Evolutionary conservation across 2,329 filamentous ascomycete genomes (phyloP).

Genomic region (Xylaria polymorpha): DNA sequence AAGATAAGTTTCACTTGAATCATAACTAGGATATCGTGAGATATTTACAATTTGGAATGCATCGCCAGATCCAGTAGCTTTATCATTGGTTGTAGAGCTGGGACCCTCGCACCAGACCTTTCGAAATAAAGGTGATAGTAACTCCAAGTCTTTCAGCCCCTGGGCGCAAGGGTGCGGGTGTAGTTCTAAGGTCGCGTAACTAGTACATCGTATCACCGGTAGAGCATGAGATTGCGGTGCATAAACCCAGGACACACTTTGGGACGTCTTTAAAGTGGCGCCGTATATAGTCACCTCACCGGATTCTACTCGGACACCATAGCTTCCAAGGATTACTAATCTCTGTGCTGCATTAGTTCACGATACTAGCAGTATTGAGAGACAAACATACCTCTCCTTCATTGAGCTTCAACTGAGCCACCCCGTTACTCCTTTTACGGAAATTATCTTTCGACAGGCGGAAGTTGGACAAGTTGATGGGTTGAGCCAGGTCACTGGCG

Average conservation of each 20-base stretch:
- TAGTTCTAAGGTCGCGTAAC: constrained; percentile 66
- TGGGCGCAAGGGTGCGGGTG: constrained; percentile 62
- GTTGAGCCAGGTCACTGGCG: constrained; percentile 20
- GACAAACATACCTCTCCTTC: constrained; percentile 47
- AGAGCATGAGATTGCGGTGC: constrained; percentile 77
- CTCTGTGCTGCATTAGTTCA: constrained; percentile 56
- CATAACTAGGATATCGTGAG: background rate
- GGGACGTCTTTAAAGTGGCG: constrained; percentile 65
- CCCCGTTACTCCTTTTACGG: constrained; percentile 43
- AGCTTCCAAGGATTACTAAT: constrained; percentile 74
- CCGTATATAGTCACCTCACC: constrained; percentile 75
- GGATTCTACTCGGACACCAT: constrained; percentile 68
- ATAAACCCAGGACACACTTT: constrained; percentile 66
- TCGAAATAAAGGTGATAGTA: constrained; percentile 73
- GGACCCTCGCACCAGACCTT: constrained; percentile 70
- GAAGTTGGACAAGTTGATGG: constrained; percentile 47
- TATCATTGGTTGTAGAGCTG: constrained; percentile 44
- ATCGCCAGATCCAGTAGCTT: constrained; percentile 39
- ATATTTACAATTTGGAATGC: constrained; percentile 64
- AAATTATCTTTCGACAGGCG: constrained; percentile 46
- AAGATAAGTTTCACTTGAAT: constrained; percentile 42
- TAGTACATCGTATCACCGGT: constrained; percentile 69
- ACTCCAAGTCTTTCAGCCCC: constrained; percentile 65
- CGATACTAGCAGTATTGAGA: constrained; percentile 28
- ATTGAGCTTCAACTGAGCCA: constrained; percentile 42